These are phyloP conservation scores for Alternaria hordeiaustralica DNA, from an alignment of 2,329 filamentous ascomycete genomes.

Conservation along the genomic window DNA sequence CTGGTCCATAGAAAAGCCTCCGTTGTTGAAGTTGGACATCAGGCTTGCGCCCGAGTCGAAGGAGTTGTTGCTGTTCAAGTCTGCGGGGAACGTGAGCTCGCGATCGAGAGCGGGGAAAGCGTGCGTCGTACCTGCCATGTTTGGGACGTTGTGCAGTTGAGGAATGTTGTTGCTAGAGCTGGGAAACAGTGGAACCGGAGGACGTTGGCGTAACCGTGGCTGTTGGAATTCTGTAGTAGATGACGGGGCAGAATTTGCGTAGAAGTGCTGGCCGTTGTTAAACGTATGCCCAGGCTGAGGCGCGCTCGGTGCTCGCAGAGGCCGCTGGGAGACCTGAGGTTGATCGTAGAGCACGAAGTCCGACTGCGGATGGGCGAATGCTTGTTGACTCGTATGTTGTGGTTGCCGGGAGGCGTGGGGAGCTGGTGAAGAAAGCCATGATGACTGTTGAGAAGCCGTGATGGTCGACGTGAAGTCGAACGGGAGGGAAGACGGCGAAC, in stretches of 20 bases:
- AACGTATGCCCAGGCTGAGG: slow-evolving; percentile 64
- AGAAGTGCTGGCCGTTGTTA: slow-evolving; percentile 66
- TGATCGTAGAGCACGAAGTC: slow-evolving; percentile 81
- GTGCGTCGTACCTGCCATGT: slow-evolving; percentile 49
- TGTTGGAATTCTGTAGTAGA: slow-evolving; percentile 65
- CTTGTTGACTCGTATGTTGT: slow-evolving; percentile 52
- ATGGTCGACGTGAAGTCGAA: slow-evolving; percentile 78
- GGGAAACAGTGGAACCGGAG: slow-evolving; percentile 75
- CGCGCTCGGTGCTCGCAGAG: slow-evolving; percentile 60
- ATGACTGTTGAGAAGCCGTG: slow-evolving; percentile 76
- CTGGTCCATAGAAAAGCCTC: slow-evolving; percentile 38
- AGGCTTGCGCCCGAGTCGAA: slow-evolving; percentile 58
- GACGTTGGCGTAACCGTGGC: slow-evolving; percentile 62
- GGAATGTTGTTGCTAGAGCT: slow-evolving; percentile 63
- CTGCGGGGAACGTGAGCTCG: slow-evolving; percentile 42
- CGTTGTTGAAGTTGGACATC: slow-evolving; percentile 50
- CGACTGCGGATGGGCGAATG: slow-evolving; percentile 61
- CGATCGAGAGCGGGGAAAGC: slow-evolving; percentile 13
- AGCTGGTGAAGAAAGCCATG: slow-evolving; percentile 77
- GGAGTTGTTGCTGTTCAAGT: slow-evolving; percentile 48
- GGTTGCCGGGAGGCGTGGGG: slow-evolving; percentile 59
- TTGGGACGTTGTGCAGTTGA: slow-evolving; percentile 47
- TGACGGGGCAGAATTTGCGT: slow-evolving; percentile 70
- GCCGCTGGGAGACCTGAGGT: slow-evolving; percentile 51
- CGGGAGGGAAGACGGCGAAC: slow-evolving; percentile 61